phyloP scores from a whole-genome alignment of 108 stramenopile species.

The Ochromonas danica region DNA sequence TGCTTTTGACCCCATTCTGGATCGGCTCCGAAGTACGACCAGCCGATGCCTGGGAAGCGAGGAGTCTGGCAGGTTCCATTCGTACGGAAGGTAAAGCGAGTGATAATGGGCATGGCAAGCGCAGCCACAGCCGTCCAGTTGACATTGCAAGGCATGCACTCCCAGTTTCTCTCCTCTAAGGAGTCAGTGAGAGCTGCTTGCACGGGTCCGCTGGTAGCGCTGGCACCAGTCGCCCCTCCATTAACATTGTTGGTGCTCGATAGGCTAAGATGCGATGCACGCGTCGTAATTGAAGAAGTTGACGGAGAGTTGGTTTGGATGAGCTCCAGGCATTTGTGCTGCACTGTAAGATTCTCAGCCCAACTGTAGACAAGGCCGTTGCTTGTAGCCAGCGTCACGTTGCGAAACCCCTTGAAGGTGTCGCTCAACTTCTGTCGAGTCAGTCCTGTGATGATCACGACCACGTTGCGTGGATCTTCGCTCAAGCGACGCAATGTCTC shows the following conservation, averaged over 20 bases:
- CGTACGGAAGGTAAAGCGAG: slow-evolving; percentile 85
- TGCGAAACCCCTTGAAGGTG: background rate
- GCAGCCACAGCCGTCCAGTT: slow-evolving; percentile 19
- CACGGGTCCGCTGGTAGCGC: no score
- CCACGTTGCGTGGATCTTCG: slow-evolving; percentile 8
- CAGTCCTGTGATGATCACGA: slow-evolving; percentile 32
- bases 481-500: background rate
- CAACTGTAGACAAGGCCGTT: slow-evolving; percentile 28
- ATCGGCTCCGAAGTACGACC: slow-evolving; percentile 96
- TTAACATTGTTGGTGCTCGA: no score
- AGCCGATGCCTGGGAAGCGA: slow-evolving; percentile 79
- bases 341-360: background rate
- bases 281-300: background rate
- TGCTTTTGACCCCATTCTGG: slow-evolving; percentile 97
- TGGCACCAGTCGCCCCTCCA: background rate
- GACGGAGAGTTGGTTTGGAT: background rate
- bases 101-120: slow-evolving; percentile 77
- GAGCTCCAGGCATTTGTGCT: background rate
- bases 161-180: no score
- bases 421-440: slow-evolving; percentile 2
- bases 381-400: slow-evolving; percentile 20
- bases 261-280: slow-evolving; percentile 38
- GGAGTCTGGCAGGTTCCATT: slow-evolving; percentile 65
- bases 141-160: slow-evolving; percentile 17
- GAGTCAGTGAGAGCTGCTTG: no score